phyloP scores from a whole-genome alignment of 1,139 yeast genomes.

The Hanseniaspora sp. region DNA sequence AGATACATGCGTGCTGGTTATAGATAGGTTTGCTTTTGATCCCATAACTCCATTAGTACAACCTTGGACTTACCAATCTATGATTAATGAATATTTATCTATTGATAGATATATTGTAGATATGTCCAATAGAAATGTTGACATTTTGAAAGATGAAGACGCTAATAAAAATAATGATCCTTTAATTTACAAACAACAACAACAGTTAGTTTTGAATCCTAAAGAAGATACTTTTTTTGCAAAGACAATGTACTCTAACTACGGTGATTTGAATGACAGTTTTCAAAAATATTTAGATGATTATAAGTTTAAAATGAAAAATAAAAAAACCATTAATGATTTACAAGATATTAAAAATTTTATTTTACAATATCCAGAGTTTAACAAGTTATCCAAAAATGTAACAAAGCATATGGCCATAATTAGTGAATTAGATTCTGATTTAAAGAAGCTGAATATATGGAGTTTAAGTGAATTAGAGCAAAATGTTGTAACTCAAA shows the following conservation, averaged over 20 bases:
- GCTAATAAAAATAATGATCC: conserved; percentile 11
- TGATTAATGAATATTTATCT: conserved; percentile 88
- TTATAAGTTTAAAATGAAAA: conserved; percentile 71
- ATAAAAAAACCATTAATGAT: conserved; percentile 55
- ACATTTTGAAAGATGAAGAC: conserved; percentile 16
- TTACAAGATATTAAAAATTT: conserved; percentile 82
- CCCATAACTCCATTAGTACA: conserved; percentile 83
- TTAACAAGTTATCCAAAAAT: conserved; percentile 72
- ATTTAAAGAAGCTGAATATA: conserved; percentile 47
- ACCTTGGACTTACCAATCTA: conserved; percentile 97
- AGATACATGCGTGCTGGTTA: conserved; percentile 62
- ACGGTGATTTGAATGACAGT: conserved; percentile 86
- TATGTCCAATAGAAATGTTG: conserved; percentile 34
- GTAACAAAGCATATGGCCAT: conserved; percentile 89
- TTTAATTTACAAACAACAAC: conserved; percentile 37
- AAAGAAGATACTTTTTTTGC: conserved; percentile 66
- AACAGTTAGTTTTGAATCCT: conserved; percentile 52
- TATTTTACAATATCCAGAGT: conserved; percentile 87
- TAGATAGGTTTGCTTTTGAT: conserved; percentile 70
- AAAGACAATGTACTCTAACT: conserved; percentile 76
- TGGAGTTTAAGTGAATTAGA: conserved; percentile 87
- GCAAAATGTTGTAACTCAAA: conserved; percentile 39
- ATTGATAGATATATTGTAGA: conserved; percentile 72
- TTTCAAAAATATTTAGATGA: conserved; percentile 76
- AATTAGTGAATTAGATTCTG: conserved; percentile 72